A percentile compares a stretch with the other conserved stretches of the same genome.
These are phyloP conservation scores for Plantago ovata DNA, from an alignment of 257 asterid species.

Conservation along the genomic window DNA sequence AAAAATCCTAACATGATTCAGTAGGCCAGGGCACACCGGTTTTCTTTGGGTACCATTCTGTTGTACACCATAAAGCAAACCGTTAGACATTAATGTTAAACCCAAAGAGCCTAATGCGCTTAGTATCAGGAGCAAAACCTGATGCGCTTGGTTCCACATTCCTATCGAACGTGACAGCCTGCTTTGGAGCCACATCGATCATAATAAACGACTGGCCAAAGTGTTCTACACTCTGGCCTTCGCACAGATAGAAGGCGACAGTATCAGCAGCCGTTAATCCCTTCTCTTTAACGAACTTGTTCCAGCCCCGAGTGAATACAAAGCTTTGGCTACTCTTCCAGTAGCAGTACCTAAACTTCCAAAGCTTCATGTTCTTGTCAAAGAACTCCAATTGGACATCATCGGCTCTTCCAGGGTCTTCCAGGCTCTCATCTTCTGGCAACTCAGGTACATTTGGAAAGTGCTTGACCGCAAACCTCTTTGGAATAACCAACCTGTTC, in stretches of 20 bases:
- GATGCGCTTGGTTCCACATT: no score
- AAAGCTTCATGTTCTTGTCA: slow-evolving; percentile 45
- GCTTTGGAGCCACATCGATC: slow-evolving; percentile 43
- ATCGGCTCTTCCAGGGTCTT: slow-evolving; percentile 12
- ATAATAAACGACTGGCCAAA: slow-evolving; percentile 30
- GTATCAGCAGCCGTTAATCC: slow-evolving; percentile 45
- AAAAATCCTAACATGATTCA: no score
- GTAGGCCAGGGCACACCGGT: no score
- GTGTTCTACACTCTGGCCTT: slow-evolving; percentile 22
- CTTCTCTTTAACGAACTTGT: slow-evolving; percentile 57
- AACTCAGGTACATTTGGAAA: slow-evolving; percentile 35
- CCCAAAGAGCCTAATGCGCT: no score
- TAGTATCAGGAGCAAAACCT: no score
- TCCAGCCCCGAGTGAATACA: slow-evolving; percentile 84
- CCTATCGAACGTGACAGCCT: no score
- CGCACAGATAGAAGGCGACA: slow-evolving; percentile 46
- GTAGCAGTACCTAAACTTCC: slow-evolving; percentile 74
- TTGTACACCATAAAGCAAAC: no score
- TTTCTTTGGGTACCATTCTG: no score
- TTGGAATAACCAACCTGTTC: slow-evolving; percentile 67
- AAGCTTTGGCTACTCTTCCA: slow-evolving; percentile 91
- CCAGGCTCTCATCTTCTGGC: slow-evolving; percentile 9
- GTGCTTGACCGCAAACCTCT: slow-evolving; percentile 50
- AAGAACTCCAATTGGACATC: slow-evolving; percentile 52
- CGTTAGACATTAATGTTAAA: no score